These are phyloP conservation scores for Calocybe gangraenosa DNA, from an alignment of 768 basidiomycete species.

Conservation along the genomic window DNA sequence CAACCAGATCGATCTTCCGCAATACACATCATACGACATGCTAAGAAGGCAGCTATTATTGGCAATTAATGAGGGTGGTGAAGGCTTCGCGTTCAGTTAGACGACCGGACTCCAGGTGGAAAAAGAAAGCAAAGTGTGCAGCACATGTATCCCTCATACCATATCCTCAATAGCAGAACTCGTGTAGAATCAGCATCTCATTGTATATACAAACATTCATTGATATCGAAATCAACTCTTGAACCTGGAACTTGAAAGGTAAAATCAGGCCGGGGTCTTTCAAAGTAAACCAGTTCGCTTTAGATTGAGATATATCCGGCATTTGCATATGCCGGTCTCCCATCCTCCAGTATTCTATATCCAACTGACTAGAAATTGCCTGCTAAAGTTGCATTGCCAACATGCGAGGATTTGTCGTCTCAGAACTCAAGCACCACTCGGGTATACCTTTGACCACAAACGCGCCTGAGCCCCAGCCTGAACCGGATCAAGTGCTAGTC, in stretches of 20 bases:
- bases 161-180: slow-evolving; percentile 5
- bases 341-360: no score
- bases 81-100: slow-evolving; percentile 85
- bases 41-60: slow-evolving; percentile 85
- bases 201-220: slow-evolving; percentile 18
- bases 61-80: slow-evolving; percentile 94
- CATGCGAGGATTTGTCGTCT: slow-evolving; percentile 81
- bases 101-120: slow-evolving; percentile 20
- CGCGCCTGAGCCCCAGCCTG: slow-evolving; percentile 49
- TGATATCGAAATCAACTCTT: slow-evolving; percentile 3
- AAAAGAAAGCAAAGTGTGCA: slow-evolving; percentile 5
- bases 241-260: neutral
- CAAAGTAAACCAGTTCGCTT: no score
- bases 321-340: no score
- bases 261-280: no score
- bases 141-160: slow-evolving; percentile 11
- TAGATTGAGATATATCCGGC: no score
- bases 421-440: slow-evolving; percentile 65
- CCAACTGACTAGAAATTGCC: no score
- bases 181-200: slow-evolving; percentile 18
- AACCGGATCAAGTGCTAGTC: slow-evolving; percentile 57
- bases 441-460: slow-evolving; percentile 50
- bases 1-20: slow-evolving; percentile 93
- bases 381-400: no score
- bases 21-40: slow-evolving; percentile 96